Evolutionary conservation across 192 early-diverging fungal species (phyloP), one percentile per base, ranked within the genome.

Genomic region (Linnemannia hyalina): DNA sequence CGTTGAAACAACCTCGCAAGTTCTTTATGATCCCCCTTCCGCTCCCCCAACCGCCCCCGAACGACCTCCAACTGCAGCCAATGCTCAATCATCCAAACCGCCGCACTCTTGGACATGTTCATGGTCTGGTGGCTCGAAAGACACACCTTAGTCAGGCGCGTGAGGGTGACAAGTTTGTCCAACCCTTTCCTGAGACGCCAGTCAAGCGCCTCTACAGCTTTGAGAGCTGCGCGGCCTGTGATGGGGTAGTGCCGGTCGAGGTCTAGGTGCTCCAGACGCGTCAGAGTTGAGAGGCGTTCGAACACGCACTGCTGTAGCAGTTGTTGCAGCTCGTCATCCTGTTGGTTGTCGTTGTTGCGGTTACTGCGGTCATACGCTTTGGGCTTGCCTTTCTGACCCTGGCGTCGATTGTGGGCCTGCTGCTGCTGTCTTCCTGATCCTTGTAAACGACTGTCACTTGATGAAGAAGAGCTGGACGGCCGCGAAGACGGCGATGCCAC

Each of bases 61-160:
- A 76, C 35, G 29, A 32, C 23, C n/a, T 38, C 41, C 16, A 76
- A 57, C 22, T 36, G 22, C 32, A 41, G n/a, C 75, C 75, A 76
- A 23, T 42, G 22, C 23, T 65, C 54, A 5, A 76, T 26, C 75
- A 76, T 76, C 75, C 75, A 76, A 5, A 60, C 36, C 4, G 60
- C 60, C 9, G 75, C 75, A 29, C 42, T 68, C 75, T 68, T 76
- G 36, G 75, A 76, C 55, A 65, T 76, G 40, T 68, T 76, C 75
- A 76, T 76, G 1, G 29, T 23, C 9, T 55, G 55, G 22, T 26
- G 23, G 13, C 35, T 55, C 57, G 60, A 40, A 42, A 76, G 60
- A 11, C 55, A 38, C 1, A 76, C 55, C 3, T 6, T 63, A 42
- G 23, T 38, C 26, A 76, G 26, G 22, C 40, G 36, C 1, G 38